Evolutionary conservation across 2,329 filamentous ascomycete genomes (phyloP).

Genomic region (Phaeosphaeriaceae sp.): DNA sequence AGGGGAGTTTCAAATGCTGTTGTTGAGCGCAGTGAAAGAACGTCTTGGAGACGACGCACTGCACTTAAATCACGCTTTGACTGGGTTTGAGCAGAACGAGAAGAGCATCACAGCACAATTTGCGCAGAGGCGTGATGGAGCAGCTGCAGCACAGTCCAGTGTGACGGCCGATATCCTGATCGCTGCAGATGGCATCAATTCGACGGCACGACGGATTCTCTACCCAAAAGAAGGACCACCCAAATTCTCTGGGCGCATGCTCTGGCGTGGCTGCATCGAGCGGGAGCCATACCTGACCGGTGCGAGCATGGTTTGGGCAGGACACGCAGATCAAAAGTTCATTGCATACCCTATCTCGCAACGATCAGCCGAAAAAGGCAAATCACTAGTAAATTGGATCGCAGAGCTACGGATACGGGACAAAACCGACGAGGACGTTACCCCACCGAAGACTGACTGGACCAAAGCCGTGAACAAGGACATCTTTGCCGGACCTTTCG

Average conservation of each 20-base stretch:
- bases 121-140: constrained; percentile 34
- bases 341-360: constrained; percentile 57
- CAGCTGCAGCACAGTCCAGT: constrained; percentile 36
- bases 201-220: constrained; percentile 50
- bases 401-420: constrained; percentile 54
- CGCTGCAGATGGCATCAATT: constrained; percentile 57
- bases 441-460: constrained; percentile 56
- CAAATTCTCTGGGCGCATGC: constrained; percentile 56
- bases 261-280: constrained; percentile 56
- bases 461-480: constrained; percentile 52
- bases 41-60: constrained; percentile 50
- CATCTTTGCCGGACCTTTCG: constrained; percentile 51
- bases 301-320: constrained; percentile 56
- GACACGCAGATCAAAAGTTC: constrained; percentile 58
- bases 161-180: constrained; percentile 49
- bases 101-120: constrained; percentile 50
- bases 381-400: constrained; percentile 57
- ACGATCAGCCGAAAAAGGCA: constrained; percentile 45
- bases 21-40: constrained; percentile 53
- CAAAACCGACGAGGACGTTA: constrained; percentile 53
- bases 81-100: constrained; percentile 47
- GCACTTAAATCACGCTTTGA: constrained; percentile 51
- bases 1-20: constrained; percentile 56
- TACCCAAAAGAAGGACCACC: constrained; percentile 56
- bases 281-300: constrained; percentile 52